phyloP scores from a whole-genome alignment of 2,329 filamentous ascomycete species.

The Lecanicillium sp. region DNA sequence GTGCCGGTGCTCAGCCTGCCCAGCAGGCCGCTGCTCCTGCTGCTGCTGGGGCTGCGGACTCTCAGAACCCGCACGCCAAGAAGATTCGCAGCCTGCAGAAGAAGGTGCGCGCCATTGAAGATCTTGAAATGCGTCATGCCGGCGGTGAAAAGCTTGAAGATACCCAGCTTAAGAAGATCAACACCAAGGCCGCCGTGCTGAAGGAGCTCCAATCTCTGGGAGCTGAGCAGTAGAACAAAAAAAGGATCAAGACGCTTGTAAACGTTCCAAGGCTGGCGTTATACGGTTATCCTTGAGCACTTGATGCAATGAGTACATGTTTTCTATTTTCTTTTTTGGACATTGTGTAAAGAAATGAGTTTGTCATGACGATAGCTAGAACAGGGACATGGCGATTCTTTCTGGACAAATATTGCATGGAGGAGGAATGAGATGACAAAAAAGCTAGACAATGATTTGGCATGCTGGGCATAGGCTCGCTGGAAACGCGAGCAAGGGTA shows the following conservation, averaged over 20 bases:
- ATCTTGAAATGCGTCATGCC: slow-evolving; percentile 92
- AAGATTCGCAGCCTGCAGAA: slow-evolving; percentile 90
- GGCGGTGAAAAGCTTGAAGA: slow-evolving; percentile 95
- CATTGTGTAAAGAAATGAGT: too few species aligned
- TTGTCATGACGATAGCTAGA: too few species aligned
- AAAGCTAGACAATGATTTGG: too few species aligned
- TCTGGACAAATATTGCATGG: too few species aligned
- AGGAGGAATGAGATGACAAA: too few species aligned
- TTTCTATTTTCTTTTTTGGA: too few species aligned
- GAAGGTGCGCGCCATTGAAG: slow-evolving; percentile 96
- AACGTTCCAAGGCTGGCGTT: not conserved
- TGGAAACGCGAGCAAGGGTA: slow-evolving; percentile 6
- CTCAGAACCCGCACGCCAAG: slow-evolving; percentile 72
- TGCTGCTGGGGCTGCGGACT: slow-evolving; percentile 38
- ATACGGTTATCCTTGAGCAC: too few species aligned
- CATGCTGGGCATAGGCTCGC: slow-evolving; percentile 8
- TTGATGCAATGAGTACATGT: too few species aligned
- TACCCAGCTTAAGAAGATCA: slow-evolving; percentile 97
- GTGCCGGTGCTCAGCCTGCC: slow-evolving; percentile 16
- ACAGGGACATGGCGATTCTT: too few species aligned
- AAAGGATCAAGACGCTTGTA: not conserved
- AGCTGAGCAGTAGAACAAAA: slow-evolving; percentile 17
- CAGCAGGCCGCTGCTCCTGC: slow-evolving; percentile 11
- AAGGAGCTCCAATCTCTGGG: slow-evolving; percentile 66
- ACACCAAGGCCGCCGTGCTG: slow-evolving; percentile 74